phyloP scores from a whole-genome alignment of 495 filamentous ascomycete species.

The Aspergillus avenaceus region DNA sequence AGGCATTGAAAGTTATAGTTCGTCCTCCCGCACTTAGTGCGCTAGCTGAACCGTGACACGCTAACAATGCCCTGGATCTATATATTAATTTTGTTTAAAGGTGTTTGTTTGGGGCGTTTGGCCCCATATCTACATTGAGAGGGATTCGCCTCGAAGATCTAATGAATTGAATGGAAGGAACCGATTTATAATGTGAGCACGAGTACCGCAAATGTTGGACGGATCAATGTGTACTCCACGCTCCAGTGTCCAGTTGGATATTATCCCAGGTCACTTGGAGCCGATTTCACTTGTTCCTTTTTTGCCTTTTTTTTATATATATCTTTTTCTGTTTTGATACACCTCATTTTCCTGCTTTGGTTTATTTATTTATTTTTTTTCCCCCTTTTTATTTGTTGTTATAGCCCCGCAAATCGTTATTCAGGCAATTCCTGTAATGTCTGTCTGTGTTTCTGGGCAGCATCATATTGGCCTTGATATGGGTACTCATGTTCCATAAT shows the following conservation, averaged over 20 bases:
- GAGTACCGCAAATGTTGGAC: conserved; percentile 1
- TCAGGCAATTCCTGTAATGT: no score
- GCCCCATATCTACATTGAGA: conserved; percentile 6
- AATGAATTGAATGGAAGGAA: conserved; percentile 19
- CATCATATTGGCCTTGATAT: no score
- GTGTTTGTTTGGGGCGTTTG: conserved; percentile 9
- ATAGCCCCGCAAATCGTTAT: no score
- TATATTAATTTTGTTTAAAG: background rate
- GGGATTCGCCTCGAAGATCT: conserved; percentile 8
- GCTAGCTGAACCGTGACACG: background rate
- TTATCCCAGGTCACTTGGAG: background rate
- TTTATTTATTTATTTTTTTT: background rate
- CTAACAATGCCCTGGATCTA: background rate
- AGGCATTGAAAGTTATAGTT: background rate
- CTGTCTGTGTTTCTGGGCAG: no score
- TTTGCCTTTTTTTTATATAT: background rate
- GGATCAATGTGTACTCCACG: conserved; percentile 7
- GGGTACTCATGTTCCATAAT: conserved; percentile 18
- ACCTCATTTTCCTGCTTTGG: no score
- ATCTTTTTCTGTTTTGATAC: no score
- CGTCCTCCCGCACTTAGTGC: background rate
- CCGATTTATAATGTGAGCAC: conserved; percentile 10
- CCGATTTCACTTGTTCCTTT: background rate
- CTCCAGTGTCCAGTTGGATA: conserved; percentile 1
- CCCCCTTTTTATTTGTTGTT: background rate